A percentile compares a stretch with the other conserved stretches of the same genome.
Evolutionary conservation across 2,329 filamentous ascomycete species (phyloP).

Genomic region (Furcasterigmium sp.): DNA sequence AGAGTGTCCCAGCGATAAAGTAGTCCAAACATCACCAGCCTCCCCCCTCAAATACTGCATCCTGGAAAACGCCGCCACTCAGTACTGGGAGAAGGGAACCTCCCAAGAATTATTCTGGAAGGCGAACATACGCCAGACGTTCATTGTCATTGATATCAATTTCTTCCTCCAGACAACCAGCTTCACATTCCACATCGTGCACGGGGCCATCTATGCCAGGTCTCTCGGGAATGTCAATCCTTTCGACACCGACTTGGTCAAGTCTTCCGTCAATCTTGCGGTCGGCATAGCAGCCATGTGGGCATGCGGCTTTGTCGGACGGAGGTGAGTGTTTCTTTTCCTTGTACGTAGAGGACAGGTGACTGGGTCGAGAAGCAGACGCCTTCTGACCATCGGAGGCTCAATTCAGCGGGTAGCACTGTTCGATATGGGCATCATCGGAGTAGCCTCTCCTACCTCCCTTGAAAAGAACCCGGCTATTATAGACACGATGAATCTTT

Average conservation of each 20-base stretch:
- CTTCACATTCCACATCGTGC: slow-evolving; percentile 13
- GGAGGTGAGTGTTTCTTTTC: background rate
- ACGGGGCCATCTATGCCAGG: slow-evolving; percentile 11
- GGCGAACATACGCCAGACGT: slow-evolving; percentile 2
- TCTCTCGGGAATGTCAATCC: background rate
- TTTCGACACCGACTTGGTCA: background rate
- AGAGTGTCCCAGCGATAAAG: too few species aligned
- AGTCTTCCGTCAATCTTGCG: background rate
- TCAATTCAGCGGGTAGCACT: slow-evolving; percentile 20
- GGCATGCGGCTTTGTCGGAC: too few species aligned
- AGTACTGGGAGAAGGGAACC: too few species aligned
- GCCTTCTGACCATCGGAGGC: slow-evolving; percentile 18
- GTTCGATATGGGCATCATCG: slow-evolving; percentile 30
- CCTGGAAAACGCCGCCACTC: too few species aligned
- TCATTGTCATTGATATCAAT: slow-evolving; percentile 6
- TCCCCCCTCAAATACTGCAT: too few species aligned
- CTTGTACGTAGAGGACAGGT: too few species aligned
- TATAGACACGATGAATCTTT: slow-evolving; percentile 25
- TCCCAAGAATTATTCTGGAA: too few species aligned
- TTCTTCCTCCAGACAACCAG: slow-evolving; percentile 14
- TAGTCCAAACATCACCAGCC: too few species aligned
- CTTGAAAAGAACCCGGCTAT: slow-evolving; percentile 19
- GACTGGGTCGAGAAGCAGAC: slow-evolving; percentile 1
- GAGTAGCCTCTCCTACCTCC: slow-evolving; percentile 14
- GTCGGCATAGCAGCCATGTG: slow-evolving; percentile 5